Conservation (phyloP, 164 flowering plant genomes). For the Stephania japonica region DNA sequence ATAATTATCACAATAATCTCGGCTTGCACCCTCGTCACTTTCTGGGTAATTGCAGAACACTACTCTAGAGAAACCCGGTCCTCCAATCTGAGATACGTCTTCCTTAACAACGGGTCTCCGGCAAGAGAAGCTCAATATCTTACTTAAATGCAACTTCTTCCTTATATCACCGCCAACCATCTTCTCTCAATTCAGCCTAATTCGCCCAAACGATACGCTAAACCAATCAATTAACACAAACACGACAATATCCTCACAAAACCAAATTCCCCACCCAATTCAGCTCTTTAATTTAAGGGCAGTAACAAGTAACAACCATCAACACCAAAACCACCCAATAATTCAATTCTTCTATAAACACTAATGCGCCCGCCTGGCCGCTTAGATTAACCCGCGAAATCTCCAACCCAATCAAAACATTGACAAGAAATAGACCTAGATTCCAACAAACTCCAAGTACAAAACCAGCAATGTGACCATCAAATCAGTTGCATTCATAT, state of each 20-base stretch:
- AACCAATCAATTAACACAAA: constrained; percentile 7
- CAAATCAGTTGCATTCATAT: neutral
- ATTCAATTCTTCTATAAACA: neutral
- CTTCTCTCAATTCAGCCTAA: constrained; percentile 4
- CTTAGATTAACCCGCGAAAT: neutral
- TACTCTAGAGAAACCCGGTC: constrained; percentile 71
- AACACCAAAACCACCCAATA: neutral
- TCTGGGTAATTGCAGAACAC: constrained; percentile 64
- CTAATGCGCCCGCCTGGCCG: neutral
- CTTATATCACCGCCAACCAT: constrained; percentile 38
- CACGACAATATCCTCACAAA: neutral
- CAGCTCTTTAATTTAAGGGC: constrained; percentile 10
- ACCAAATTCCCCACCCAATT: neutral
- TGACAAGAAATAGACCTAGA: no score
- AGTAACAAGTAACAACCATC: neutral
- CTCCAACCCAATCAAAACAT: neutral
- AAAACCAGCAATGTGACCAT: neutral
- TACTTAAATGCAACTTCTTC: constrained; percentile 45
- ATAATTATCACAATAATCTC: constrained; percentile 47
- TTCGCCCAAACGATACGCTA: neutral
- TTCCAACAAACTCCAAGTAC: no score
- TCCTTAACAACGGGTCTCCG: constrained; percentile 41
- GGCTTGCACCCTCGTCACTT: constrained; percentile 31
- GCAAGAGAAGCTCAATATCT: constrained; percentile 43
- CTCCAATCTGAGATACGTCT: constrained; percentile 51